Evolutionary conservation across 2,329 filamentous ascomycete genomes (phyloP), one percentile per base, ranked within the genome.

Genomic region (Aspergillus cejpii): DNA sequence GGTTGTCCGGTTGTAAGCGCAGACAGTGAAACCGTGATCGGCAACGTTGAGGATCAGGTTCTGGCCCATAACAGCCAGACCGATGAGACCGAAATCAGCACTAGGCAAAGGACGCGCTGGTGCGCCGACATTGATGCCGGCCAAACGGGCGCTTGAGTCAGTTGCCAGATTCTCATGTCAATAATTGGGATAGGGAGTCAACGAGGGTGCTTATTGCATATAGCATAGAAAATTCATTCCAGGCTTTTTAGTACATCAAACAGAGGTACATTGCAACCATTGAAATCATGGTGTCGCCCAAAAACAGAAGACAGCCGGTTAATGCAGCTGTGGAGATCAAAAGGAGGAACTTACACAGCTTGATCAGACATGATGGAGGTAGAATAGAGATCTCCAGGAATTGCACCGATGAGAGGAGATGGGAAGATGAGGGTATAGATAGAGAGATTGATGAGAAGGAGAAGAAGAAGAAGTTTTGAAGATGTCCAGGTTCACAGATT

Each of bases 1-100:
- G 61, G 96, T 87, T 62, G 92, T 98, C 74, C 92, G 87, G 85
- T 98, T 98, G 83, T 86, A 98, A 61, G 91, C 92, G 74, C 91
- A 86, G 66, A 98, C 87, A 69, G 88, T 97, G 82, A 94, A 97
- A 66, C 90, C 85, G 64, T 91, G 82, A 71, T 92, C 87, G 62
- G 87, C 87, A 75, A 84, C 87, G 73, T 92, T 92, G 66, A 92
- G 74, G 71, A 92, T 90, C 73, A 92, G 76, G 77, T 91, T 92
- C 78, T 90, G 84, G 70, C 74, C 74, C 85, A 92, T 92, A 74
- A 92, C 87, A 76, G 87, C 87, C 76, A 92, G 79, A 80, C 87
- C 87, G 70, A 92, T 91, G 67, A 92, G 85, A 78, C 87, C 87
- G 74, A 92, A 83, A 82, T 92, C 86, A 81, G 82, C 83, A 75